Conservation (phyloP, 176 grass and related monocot species). For the Aegilops speltoides region DNA sequence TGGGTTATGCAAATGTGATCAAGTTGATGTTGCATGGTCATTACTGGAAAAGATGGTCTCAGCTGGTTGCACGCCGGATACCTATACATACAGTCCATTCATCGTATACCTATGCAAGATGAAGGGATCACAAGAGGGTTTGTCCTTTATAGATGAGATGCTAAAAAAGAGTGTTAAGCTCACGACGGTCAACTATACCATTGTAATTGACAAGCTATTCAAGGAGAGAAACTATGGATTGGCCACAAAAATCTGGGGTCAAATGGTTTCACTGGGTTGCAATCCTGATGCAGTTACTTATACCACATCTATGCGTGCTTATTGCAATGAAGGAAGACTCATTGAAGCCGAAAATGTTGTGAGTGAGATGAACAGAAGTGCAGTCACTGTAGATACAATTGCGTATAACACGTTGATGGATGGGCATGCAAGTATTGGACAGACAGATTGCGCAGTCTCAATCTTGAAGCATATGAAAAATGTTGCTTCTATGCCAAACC, state of each 20-base stretch:
- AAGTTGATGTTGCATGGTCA: slow-evolving; percentile 40
- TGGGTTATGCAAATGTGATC: slow-evolving; percentile 54
- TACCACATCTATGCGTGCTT: slow-evolving; percentile 48
- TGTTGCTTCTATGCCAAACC: slow-evolving; percentile 48
- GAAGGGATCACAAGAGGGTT: slow-evolving; percentile 41
- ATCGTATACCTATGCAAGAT: slow-evolving; percentile 54
- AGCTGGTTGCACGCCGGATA: slow-evolving; percentile 45
- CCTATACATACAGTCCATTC: slow-evolving; percentile 58
- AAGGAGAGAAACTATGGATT: slow-evolving; percentile 44
- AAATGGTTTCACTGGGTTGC: slow-evolving; percentile 53
- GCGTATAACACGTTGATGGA: slow-evolving; percentile 61
- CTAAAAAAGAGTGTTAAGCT: slow-evolving; percentile 47
- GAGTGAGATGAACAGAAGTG: slow-evolving; percentile 46
- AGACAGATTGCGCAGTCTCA: slow-evolving; percentile 45
- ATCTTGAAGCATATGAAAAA: slow-evolving; percentile 54
- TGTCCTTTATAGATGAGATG: slow-evolving; percentile 58
- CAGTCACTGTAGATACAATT: slow-evolving; percentile 39
- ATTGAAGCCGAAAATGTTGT: slow-evolving; percentile 50
- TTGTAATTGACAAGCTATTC: slow-evolving; percentile 61
- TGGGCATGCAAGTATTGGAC: slow-evolving; percentile 43
- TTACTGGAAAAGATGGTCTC: slow-evolving; percentile 57
- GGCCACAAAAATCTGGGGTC: slow-evolving; percentile 43
- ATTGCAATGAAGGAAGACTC: slow-evolving; percentile 50
- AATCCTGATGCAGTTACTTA: slow-evolving; percentile 59
- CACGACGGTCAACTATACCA: slow-evolving; percentile 46